Conservation (phyloP, 139 green algal species). For the Chlorella sp. region DNA sequence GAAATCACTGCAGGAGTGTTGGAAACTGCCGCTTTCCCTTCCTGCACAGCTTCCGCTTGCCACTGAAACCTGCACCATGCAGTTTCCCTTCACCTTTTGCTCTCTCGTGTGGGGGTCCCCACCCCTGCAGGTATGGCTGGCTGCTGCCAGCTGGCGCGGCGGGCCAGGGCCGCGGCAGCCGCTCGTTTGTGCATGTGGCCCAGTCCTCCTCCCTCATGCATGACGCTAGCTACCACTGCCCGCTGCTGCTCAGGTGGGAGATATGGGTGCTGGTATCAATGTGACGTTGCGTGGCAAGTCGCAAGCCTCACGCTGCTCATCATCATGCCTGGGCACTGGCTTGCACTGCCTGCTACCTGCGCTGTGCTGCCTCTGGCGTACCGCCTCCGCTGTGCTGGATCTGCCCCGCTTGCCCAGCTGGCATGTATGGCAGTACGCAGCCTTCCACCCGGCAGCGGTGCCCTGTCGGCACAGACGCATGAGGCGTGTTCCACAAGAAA, state of each 20-base stretch:
- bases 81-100: neutral
- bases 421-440: no score
- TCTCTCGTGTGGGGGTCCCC: no score
- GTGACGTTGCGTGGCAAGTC: no score
- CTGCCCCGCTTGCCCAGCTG: no score
- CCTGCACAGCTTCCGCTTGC: no score
- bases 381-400: neutral
- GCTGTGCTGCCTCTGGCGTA: neutral
- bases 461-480: no score
- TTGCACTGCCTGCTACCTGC: neutral
- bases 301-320: neutral
- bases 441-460: no score
- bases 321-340: neutral
- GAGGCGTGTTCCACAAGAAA: no score
- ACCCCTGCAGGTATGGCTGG: slow-evolving; percentile 62
- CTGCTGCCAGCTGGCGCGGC: slow-evolving; percentile 54
- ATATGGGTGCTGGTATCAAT: no score
- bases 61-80: neutral
- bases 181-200: slow-evolving; percentile 58
- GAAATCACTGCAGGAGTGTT: no score
- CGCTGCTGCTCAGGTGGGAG: slow-evolving; percentile 58
- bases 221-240: slow-evolving; percentile 75
- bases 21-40: no score
- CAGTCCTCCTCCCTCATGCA: slow-evolving; percentile 56
- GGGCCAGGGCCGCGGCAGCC: slow-evolving; percentile 66